A percentile compares a stretch with the other conserved stretches of the same genome.
These are phyloP conservation scores for Meyerozyma carpophila DNA, from an alignment of 1,139 yeast genomes.

Conservation along the genomic window DNA sequence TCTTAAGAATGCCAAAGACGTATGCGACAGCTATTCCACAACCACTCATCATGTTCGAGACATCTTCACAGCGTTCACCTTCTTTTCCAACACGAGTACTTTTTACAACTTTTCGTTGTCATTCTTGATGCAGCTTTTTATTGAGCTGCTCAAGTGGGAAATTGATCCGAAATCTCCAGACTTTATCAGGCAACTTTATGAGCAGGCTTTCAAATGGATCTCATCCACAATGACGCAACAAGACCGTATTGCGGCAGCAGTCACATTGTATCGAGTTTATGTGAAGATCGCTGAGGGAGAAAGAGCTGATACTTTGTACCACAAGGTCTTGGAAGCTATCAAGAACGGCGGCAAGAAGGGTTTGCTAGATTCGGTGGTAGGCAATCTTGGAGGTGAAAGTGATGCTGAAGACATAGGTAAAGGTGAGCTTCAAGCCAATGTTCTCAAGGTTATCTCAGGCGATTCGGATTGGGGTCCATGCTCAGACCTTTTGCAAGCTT, in stretches of 20 bases:
- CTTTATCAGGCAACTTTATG: constrained; percentile 34
- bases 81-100: constrained; percentile 34
- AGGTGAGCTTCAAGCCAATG: background rate
- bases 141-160: constrained; percentile 24
- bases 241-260: constrained; percentile 45
- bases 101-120: constrained; percentile 59
- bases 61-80: constrained; percentile 42
- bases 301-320: background rate
- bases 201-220: constrained; percentile 39
- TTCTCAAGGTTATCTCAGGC: background rate
- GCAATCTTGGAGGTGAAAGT: too few relatives aligned
- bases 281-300: background rate
- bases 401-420: background rate
- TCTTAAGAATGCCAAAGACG: constrained; percentile 47
- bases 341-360: background rate
- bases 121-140: constrained; percentile 39
- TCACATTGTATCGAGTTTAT: constrained; percentile 24
- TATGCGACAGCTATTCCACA: constrained; percentile 42
- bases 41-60: constrained; percentile 53
- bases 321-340: background rate
- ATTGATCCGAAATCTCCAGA: constrained; percentile 14
- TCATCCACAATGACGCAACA: constrained; percentile 45
- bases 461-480: background rate
- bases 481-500: background rate
- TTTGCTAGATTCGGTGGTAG: too few relatives aligned